These are phyloP conservation scores for Rubia tinctorum DNA, from an alignment of 305 asterid species.

Conservation along the genomic window DNA sequence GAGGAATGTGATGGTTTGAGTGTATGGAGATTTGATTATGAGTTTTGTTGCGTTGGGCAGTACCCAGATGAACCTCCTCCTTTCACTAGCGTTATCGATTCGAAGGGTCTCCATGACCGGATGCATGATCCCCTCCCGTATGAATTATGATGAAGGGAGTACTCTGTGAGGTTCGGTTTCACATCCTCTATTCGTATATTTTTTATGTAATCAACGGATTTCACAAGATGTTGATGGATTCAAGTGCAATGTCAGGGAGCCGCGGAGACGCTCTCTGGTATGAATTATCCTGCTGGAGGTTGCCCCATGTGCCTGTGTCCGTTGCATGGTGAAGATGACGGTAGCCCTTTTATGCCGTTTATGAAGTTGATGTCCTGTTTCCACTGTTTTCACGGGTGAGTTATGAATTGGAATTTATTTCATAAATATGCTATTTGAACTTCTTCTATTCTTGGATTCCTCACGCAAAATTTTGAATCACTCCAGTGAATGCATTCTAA, in stretches of 20 bases:
- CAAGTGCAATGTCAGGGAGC: constrained; percentile 57
- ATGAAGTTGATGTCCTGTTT: constrained; percentile 99
- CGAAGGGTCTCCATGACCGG: constrained; percentile 90
- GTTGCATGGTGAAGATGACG: constrained; percentile 61
- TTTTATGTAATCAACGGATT: background rate
- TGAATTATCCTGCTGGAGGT: constrained; percentile 95
- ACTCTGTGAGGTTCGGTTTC: constrained; percentile 76
- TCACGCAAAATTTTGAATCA: constrained; percentile 17
- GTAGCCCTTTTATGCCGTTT: constrained; percentile 47
- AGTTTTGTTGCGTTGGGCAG: constrained; percentile 40
- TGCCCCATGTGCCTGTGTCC: constrained; percentile 84
- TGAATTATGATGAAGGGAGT: constrained; percentile 88
- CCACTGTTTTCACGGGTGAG: constrained; percentile 97
- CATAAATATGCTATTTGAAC: background rate
- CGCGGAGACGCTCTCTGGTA: constrained; percentile 81
- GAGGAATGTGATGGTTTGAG: background rate
- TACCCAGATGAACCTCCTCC: constrained; percentile 95
- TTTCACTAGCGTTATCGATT: constrained; percentile 51
- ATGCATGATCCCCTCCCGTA: constrained; percentile 53
- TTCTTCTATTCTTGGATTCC: background rate
- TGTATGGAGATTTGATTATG: background rate
- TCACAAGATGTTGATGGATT: background rate
- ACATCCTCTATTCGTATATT: background rate
- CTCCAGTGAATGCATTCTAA: constrained; percentile 76
- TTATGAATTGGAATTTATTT: constrained; percentile 4